Base-by-base conservation (phyloP, 192 early-diverging fungal genomes). In the Dissophora globulifera region DNA sequence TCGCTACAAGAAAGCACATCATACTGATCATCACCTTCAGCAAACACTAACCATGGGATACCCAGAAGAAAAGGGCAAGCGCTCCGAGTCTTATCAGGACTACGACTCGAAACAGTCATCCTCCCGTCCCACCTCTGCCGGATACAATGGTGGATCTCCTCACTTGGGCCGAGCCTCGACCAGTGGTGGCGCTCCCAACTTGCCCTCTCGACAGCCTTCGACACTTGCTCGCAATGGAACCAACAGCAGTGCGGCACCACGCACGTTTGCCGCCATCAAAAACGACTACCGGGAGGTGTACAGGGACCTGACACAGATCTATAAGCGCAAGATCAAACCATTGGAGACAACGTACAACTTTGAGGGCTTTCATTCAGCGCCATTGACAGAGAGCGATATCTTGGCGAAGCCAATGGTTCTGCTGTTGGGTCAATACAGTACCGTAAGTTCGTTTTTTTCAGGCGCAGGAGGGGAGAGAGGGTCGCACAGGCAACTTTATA, bases 361-460 rank as follows among this genome's bases (percentile, higher is more conserved):
- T 76, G 90, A 92, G 79, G 88, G 88, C 10, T 94, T 94, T 57
- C 90, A 93, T 59, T 92, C 93, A 32, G 81, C 87, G 19, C 91
- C 93, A 20, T 69, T 94, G 60, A 92, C 93, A 5, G 85, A 93
- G 55, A 86, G 89, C 27, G 93, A 95, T 70, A 92, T 95, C 55
- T 82, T 82, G 46, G 92, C 94, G n/a, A 93, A 94, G 70, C 94
- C 94, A 8, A 94, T 95, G 84, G 89, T 96, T 15, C 75, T 96
- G 10, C 71, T 96, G 27, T 78, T 96, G 67, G 94, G 94, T 20
- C 93, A 94, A 69, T 96, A 96, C 71, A 91, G 90, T 12, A 94
- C 93, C 4, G 87, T 75, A 75, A 60, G 71, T 42, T 38, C 6
- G 35, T 6, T 9, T 38, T 6, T 38, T 9, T 6, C 7, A 38